phyloP scores from a whole-genome alignment of 169 alveolate species.

The Plasmodium coatneyi region DNA sequence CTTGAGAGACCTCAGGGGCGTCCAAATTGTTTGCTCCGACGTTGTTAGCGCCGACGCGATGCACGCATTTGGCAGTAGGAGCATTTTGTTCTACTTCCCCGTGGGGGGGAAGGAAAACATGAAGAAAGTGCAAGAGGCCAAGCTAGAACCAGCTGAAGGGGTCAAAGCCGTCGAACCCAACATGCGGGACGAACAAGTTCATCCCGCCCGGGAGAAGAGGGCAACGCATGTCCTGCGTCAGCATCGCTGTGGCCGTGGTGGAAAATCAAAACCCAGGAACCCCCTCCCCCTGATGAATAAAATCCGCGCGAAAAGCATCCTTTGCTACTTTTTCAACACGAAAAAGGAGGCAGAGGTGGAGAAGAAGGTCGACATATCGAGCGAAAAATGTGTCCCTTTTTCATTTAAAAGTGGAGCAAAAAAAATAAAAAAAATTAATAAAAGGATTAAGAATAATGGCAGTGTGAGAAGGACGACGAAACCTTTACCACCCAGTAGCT shows the following conservation, averaged over 20 bases:
- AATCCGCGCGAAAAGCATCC: neutral
- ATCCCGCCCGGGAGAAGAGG: neutral
- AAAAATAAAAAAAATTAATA: neutral
- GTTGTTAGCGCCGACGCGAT: neutral
- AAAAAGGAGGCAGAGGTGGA: neutral
- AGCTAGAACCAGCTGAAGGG: neutral
- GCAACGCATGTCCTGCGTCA: neutral
- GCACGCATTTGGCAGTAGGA: neutral
- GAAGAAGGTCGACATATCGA: neutral
- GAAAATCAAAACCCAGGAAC: neutral
- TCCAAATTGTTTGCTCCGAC: slow-evolving; percentile 59
- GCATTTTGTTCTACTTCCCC: slow-evolving; percentile 42
- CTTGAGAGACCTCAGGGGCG: slow-evolving; percentile 53
- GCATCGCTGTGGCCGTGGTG: neutral
- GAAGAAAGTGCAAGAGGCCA: neutral
- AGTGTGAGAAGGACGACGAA: neutral
- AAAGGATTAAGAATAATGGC: neutral
- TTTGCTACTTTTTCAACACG: slow-evolving; percentile 1
- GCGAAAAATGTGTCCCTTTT: neutral
- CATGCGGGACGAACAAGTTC: neutral
- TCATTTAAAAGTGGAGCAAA: neutral
- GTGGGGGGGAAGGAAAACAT: neutral
- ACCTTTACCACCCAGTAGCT: neutral
- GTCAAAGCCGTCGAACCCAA: neutral
- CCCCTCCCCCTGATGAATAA: neutral